A percentile compares a stretch with the other conserved stretches of the same genome.
Evolutionary conservation across 2,329 filamentous ascomycete genomes (phyloP).

Genomic region (Chaetoscypha palmicola): DNA sequence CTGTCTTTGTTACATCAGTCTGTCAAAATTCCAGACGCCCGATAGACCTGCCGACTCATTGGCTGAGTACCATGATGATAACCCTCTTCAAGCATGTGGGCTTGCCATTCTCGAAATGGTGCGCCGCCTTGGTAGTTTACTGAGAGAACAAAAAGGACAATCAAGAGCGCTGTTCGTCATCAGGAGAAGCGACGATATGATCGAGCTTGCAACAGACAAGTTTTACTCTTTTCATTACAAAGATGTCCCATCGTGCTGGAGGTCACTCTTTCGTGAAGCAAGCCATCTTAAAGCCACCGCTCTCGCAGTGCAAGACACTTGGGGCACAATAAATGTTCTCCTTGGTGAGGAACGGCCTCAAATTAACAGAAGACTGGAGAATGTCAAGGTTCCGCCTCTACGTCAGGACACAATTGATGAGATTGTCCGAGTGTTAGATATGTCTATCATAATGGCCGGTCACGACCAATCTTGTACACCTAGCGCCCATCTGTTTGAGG

Average conservation of each 20-base stretch:
- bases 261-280: constrained; percentile 64
- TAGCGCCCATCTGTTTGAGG: constrained; percentile 53
- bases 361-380: no score
- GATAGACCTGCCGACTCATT: no score
- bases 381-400: no score
- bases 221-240: constrained; percentile 65
- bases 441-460: constrained; percentile 30
- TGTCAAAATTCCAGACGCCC: no score
- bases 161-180: no score
- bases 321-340: constrained; percentile 7
- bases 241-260: constrained; percentile 61
- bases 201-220: constrained; percentile 53
- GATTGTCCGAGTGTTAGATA: constrained; percentile 28
- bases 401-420: constrained; percentile 17
- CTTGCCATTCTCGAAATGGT: no score
- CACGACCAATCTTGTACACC: constrained; percentile 2
- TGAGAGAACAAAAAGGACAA: no score
- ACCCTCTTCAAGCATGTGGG: no score
- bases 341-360: no score
- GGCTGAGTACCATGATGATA: no score
- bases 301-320: constrained; percentile 24
- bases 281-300: constrained; percentile 54
- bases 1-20: no score
- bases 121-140: no score
- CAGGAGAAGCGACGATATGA: constrained; percentile 46